Base-by-base conservation (phyloP, 1,139 yeast species). In the Pichia sp. region DNA sequence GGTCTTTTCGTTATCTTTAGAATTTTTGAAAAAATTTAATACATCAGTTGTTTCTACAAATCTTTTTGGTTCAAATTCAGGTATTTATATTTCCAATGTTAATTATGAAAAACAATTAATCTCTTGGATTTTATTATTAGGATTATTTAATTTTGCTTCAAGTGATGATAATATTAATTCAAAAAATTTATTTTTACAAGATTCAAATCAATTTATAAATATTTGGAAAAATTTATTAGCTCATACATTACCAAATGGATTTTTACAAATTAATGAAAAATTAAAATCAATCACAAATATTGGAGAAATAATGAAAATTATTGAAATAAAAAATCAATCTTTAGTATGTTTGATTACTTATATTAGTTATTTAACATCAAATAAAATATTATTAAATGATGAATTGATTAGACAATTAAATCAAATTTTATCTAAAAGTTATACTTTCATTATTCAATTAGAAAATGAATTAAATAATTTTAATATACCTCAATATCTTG, bases 221-320 rank as follows among this genome's bases (percentile, higher is more conserved):
- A 76, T 87, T 51, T 89, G 96, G 96, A 86, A 86, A 57, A 78
- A 81, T 48, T 71, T 87, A n/a, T 67, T 89, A 44, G 83, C 89
- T 2, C 74, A 70, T 55, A 58, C 66, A 35, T 42, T 67, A 49
- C 60, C 69, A 35, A 58, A 65, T 30, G 52, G 61, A 42, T 54
- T 61, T 49, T 55, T 62, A 33, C 60, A 57, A 33, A 37, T 53
- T 37, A 56, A 57, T 29, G 43, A 47, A 22, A 39, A 48, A 29
- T 49, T 62, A 4, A 58, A 54, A 8, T 46, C 50, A 7, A 55
- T 64, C 29, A 55, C 61, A 1, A 63, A 62, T 47, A 58, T 67
- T 41, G 67, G 62, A 42, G 78, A 72, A 39, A 57, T 73, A 6
- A 60, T 65, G 52, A 68, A 67, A 42, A 63, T 73, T 35, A 54